Evolutionary conservation across 2,329 filamentous ascomycete genomes (phyloP).

Genomic region (Cyphellophora europaea): DNA sequence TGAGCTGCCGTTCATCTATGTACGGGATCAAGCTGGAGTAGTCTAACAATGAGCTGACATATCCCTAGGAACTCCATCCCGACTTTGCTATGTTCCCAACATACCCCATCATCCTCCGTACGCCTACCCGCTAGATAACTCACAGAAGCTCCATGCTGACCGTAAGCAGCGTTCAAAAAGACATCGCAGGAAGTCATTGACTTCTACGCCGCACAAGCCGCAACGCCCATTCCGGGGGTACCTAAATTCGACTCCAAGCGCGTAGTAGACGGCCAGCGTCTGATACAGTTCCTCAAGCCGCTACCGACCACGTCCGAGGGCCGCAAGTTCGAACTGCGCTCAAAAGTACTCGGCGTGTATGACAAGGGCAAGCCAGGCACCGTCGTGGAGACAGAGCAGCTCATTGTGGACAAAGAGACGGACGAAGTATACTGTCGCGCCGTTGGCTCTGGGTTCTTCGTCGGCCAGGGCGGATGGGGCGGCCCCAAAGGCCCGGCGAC

Average conservation of each 20-base stretch:
- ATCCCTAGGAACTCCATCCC: conserved; percentile 67
- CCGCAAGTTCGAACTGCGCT: conserved; percentile 64
- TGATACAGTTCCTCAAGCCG: conserved; percentile 66
- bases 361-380: conserved; percentile 80
- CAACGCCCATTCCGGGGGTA: conserved; percentile 61
- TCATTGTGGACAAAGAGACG: conserved; percentile 60
- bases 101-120: conserved; percentile 72
- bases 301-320: conserved; percentile 64
- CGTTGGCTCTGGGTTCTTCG: conserved; percentile 65
- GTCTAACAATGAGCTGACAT: conserved; percentile 1
- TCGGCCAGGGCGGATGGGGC: conserved; percentile 75
- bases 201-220: conserved; percentile 66
- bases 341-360: conserved; percentile 74
- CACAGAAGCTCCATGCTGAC: not conserved
- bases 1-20: conserved; percentile 88
- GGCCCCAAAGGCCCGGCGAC: conserved; percentile 82
- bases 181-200: conserved; percentile 68
- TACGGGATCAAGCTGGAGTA: conserved; percentile 32
- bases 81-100: conserved; percentile 83
- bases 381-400: conserved; percentile 69
- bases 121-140: conserved; percentile 20
- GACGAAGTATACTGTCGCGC: conserved; percentile 64
- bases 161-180: conserved; percentile 59
- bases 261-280: conserved; percentile 76
- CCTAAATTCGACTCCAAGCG: conserved; percentile 66